Conservation (phyloP, 1,284 basidiomycete genomes). For the Papiliotrema terrestris region DNA sequence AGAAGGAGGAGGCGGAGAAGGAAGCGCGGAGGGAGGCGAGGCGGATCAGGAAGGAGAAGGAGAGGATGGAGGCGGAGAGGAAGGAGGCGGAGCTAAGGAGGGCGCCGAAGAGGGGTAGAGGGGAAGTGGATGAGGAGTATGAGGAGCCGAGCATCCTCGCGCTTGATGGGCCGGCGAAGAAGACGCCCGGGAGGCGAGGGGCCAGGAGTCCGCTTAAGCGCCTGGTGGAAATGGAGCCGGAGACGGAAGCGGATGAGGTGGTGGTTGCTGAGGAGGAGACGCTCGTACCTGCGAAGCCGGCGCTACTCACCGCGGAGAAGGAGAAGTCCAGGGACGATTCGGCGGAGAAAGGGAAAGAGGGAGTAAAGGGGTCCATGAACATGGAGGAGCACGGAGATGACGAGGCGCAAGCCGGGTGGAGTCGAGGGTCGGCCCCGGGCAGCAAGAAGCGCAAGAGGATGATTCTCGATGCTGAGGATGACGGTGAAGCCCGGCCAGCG, state of each 20-base stretch:
- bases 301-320: too few relatives aligned
- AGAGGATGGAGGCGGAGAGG: conserved; percentile 8
- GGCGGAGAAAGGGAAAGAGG: too few relatives aligned
- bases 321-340: too few relatives aligned
- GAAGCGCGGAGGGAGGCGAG: conserved; percentile 4
- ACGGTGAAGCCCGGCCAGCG: too few relatives aligned
- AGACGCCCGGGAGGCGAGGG: background rate
- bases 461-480: background rate
- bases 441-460: background rate
- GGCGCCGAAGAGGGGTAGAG: background rate
- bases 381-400: too few relatives aligned
- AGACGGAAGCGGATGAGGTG: too few relatives aligned
- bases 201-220: too few relatives aligned
- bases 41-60: conserved; percentile 5
- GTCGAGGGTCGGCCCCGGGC: background rate
- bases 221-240: too few relatives aligned
- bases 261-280: too few relatives aligned
- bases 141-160: background rate
- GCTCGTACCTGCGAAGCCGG: too few relatives aligned
- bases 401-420: too few relatives aligned
- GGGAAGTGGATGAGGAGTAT: background rate
- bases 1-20: conserved; percentile 20
- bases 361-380: too few relatives aligned
- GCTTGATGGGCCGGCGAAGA: background rate
- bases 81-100: conserved; percentile 3